Evolutionary conservation across 768 basidiomycete species (phyloP), one percentile per base, ranked within the genome.

Genomic region (Psilocybe cubensis): DNA sequence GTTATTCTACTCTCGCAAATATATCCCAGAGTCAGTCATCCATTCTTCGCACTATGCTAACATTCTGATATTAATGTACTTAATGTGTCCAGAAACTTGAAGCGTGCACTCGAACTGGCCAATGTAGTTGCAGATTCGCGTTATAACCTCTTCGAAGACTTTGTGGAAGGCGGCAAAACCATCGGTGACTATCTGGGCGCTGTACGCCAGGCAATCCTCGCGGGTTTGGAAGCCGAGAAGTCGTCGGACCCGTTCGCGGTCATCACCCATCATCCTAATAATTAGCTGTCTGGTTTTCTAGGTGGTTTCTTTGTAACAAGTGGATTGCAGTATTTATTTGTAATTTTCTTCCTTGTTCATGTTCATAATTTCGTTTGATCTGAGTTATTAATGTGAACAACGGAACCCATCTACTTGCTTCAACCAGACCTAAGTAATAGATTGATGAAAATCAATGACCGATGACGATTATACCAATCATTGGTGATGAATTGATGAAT

Each of bases 121-220:
- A 94, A 91, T 62, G 76, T 91, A 28, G 88, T 98, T 5, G 94
- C 94, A 0, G 93, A 95, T 69, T 92, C 93, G 58, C 83, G 91
- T 42, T 91, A 92, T 72, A 85, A 85, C 63, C 72, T 97, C 12
- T 94, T 95, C 65, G 85, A 91, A 61, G 94, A 94, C 70, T 97
- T 96, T 71, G 77, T 89, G 23, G 78, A 81, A 44, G 80, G 83
- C 25, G 86, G 86, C 7, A 77, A 83, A 38, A 74, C 82, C 56
- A 70, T 97, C 42, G 81, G 79, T 7, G 88, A 88, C 56, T 96
- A 97, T 68, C 73, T 97, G 29, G 81, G 80, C 0, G 84, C 84
- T 6, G 86, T 98, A 17, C 76, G 89, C 45, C 82, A 83, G 59
- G 90, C 89, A 1, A 78, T 91, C 20, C 66, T 97, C 63, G 86